Evolutionary conservation across 2,329 filamentous ascomycete genomes (phyloP), one percentile per base, ranked within the genome.

Genomic region (Hypomyces perniciosus): DNA sequence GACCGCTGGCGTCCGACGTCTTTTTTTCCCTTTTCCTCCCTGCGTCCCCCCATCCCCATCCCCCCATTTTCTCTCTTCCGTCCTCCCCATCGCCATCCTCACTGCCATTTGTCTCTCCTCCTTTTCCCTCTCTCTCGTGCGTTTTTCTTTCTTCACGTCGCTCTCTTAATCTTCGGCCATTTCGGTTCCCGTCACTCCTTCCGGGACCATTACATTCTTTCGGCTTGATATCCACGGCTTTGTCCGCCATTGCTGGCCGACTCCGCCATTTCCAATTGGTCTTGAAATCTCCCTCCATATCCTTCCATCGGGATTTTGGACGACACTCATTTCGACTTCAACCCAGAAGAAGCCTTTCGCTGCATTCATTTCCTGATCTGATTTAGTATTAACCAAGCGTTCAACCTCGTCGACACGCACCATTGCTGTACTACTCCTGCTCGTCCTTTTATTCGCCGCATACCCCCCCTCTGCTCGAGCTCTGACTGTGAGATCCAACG

Each of bases 131-230:
- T 61, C 65, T 59, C 62, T 63, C 56, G 42, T 57, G 56, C 57
- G 56, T 59, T 68, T 72, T 71, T 64, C 62, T 68, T 72, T 72
- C 70, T 75, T 70, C 46, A 66, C 76, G 74, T 78, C 75, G 68
- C 69, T 78, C 74, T 67, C 74, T 78, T 76, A 67, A 65, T 62
- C 62, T 68, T 68, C 62, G 60, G 67, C 68, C 65, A 61, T 66
- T 61, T 64, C 62, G 69, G 68, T 66, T 63, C 71, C 73, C 74
- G 72, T 73, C 75, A 77, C 72, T 77, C 75, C 63, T 76, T 78
- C 66, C 73, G 68, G 51, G 69, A 66, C 67, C 65, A 69, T 73
- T 72, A 65, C 72, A 68, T 68, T 71, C 68, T 57, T 67, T 70
- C 58, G 65, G 62, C 64, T 67, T 58, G 54, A 60, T 54, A 57